Evolutionary conservation across 305 asterid species (phyloP).

Genomic region (Fraxinus angustifolia): DNA sequence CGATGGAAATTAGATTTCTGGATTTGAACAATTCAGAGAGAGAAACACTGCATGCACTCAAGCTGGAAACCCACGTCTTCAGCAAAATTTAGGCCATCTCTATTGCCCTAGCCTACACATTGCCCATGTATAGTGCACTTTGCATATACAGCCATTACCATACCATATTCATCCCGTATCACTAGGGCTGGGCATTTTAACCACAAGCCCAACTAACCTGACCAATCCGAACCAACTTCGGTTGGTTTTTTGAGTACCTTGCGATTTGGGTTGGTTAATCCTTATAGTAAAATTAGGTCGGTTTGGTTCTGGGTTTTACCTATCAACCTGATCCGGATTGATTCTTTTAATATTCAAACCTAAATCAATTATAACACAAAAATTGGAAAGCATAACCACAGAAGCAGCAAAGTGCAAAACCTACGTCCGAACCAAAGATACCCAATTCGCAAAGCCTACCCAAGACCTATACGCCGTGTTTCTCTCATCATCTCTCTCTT

Average conservation of each 20-base stretch:
- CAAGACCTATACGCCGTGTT: not conserved
- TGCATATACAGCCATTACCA: not conserved
- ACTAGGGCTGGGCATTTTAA: not conserved
- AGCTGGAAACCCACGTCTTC: not conserved
- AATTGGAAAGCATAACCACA: not conserved
- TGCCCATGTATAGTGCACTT: not conserved
- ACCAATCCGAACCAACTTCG: not conserved
- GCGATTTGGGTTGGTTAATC: not conserved
- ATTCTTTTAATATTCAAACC: not conserved
- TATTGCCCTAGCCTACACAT: not conserved
- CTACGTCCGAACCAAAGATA: not conserved
- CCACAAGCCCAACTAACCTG: not conserved
- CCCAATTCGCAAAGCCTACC: not conserved
- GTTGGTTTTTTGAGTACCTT: not conserved
- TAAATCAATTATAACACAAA: not conserved
- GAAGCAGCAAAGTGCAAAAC: not conserved
- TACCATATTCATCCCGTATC: not conserved
- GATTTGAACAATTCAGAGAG: not conserved
- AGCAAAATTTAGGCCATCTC: not conserved
- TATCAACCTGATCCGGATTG: not conserved
- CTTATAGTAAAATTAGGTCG: not conserved
- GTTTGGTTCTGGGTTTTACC: not conserved
- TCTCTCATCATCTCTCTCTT: not conserved
- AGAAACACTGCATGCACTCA: not conserved
- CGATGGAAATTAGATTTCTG: not conserved